These are phyloP conservation scores for Cladosporium sp. DNA, from an alignment of 2,329 filamentous ascomycete genomes.

Conservation along the genomic window DNA sequence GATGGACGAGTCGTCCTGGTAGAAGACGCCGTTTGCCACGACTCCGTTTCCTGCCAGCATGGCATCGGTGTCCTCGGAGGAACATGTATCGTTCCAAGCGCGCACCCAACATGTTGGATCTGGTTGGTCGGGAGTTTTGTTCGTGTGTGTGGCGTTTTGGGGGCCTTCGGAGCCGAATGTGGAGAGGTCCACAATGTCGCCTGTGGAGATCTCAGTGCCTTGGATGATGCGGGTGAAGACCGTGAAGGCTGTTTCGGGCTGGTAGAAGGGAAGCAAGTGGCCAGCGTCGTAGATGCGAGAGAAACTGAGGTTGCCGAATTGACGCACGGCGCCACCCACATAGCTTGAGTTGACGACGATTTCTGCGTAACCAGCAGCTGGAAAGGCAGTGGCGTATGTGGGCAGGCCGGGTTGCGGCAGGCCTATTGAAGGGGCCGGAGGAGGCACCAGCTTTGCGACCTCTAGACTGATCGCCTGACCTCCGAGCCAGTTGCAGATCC, in stretches of 20 bases:
- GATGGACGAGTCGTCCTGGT: constrained; percentile 37
- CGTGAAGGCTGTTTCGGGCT: constrained; percentile 50
- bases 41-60: constrained; percentile 50
- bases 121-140: constrained; percentile 46
- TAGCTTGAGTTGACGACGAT: constrained; percentile 65
- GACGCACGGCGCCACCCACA: constrained; percentile 68
- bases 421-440: constrained; percentile 15
- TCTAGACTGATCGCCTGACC: constrained; percentile 67
- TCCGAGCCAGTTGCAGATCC: constrained; percentile 61
- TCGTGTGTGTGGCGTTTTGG: constrained; percentile 53
- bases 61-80: constrained; percentile 45
- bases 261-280: constrained; percentile 50
- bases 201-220: constrained; percentile 47
- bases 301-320: constrained; percentile 65
- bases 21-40: constrained; percentile 58
- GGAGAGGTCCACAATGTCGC: constrained; percentile 47
- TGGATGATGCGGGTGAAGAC: constrained; percentile 51
- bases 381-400: constrained; percentile 54
- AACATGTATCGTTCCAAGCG: constrained; percentile 49
- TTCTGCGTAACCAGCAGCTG: constrained; percentile 65
- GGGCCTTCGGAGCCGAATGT: constrained; percentile 56
- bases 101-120: constrained; percentile 59
- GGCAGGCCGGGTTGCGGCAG: background rate
- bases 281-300: constrained; percentile 50
- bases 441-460: constrained; percentile 34